Evolutionary conservation across 768 basidiomycete species (phyloP), one percentile per base, ranked within the genome.

Genomic region (Termitomyces sp.): DNA sequence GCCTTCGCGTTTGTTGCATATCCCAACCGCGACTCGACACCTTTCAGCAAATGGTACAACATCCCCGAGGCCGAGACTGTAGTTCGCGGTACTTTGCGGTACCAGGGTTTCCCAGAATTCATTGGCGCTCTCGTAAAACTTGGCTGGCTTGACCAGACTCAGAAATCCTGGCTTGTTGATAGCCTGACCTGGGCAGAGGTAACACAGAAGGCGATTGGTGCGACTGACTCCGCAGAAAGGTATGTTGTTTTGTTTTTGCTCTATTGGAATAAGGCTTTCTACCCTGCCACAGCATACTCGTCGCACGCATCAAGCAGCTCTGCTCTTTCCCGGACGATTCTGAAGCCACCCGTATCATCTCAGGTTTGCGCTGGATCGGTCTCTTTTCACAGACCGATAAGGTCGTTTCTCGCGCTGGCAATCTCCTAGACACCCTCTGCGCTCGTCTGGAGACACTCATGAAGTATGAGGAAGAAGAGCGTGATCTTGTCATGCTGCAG

Each of bases 61-160:
- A 95, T 99, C 63, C 91, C 91, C 13, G 97, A 98, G 72, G 94
- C 93, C 11, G 86, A 97, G 76, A 95, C 92, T 4, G 82, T 95
- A 60, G 81, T 98, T 52, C 85, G 97, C 34, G 97, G 97, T 31
- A 98, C 97, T 2, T 77, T 98, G 72, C 81, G 96, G 61, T 98
- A 94, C 75, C 92, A 94, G 68, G 95, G 95, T 54, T 98, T 98
- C 91, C 94, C 95, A 9, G 89, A 91, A 74, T 96, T 98, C 73
- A 87, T 98, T 74, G 83, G 81, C 64, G 87, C 88, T 6, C 82
- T 97, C 61, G 94, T 97, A 45, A 79, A 90, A 66, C 75, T 98
- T 50, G 94, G 94, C 13, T 95, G 91, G 86, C 75, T 98, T 61
- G 83, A 93, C 66, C 84, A 87, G 57, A 75, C 75, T 16, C 78